Conservation (phyloP, 176 grass and related monocot genomes). For the Echinochloa phyllopogon region DNA sequence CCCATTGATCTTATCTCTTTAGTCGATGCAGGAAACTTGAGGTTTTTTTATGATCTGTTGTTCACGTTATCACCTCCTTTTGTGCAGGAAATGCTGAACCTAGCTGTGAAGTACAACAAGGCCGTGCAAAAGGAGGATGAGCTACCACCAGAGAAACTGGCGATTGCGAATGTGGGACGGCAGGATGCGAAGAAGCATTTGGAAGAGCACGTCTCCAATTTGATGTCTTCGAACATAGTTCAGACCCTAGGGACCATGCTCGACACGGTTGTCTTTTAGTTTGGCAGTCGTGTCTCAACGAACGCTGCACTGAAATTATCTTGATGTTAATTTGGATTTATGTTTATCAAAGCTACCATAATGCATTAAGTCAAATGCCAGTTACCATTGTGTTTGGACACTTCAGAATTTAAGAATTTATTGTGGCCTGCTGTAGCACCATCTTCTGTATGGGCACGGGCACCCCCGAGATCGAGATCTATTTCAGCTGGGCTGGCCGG, state of each 20-base stretch:
- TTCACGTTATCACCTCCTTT: background rate
- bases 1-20: background rate
- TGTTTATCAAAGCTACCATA: background rate
- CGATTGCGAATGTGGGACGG: slow-evolving; percentile 91
- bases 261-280: slow-evolving; percentile 92
- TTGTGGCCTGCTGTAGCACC: background rate
- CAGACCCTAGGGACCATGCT: slow-evolving; percentile 98
- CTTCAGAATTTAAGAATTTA: background rate
- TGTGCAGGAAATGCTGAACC: slow-evolving; percentile 87
- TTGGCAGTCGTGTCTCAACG: background rate
- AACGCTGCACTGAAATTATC: background rate
- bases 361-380: slow-evolving; percentile 2
- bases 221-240: slow-evolving; percentile 98
- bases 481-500: background rate
- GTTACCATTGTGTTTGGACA: background rate
- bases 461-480: background rate
- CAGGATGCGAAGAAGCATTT: slow-evolving; percentile 99
- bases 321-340: background rate
- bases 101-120: slow-evolving; percentile 98
- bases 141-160: slow-evolving; percentile 91
- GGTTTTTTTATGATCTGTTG: background rate
- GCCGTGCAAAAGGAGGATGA: slow-evolving; percentile 99
- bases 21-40: slow-evolving; percentile 1
- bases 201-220: slow-evolving; percentile 94
- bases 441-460: background rate